Evolutionary conservation across 1,139 yeast genomes (phyloP), one percentile per base, ranked within the genome.

Genomic region (Protomyces inouyei): DNA sequence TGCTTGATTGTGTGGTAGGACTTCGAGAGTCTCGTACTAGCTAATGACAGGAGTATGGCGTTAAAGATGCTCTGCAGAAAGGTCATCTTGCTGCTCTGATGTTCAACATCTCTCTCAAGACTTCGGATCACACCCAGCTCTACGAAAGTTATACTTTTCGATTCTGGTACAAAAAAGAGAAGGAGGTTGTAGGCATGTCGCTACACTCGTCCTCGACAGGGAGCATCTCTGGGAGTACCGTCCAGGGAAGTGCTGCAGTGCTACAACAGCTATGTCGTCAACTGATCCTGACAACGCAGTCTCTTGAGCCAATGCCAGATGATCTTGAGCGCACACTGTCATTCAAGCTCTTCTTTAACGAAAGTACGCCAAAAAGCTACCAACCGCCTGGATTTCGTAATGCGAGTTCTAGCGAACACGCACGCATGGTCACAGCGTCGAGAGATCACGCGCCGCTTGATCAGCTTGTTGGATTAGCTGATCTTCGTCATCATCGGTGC

Each of bases 221-320:
- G 57, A n/a, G 18, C 21, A 25, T 23, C 12, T 23, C 55, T 45
- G 16, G 61, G 55, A 5, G 14, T 37, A 37, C 43, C 14, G 16
- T 57, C 21, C 65, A 55, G 18, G 73, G 76, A 38, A 77, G 82
- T 8, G 75, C 82, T 67, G 73, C 74, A 65, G 75, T 76, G 67
- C 74, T 80, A 8, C 82, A 80, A 66, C 80, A 77, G 60, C 69
- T 83, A 60, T 77, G 83, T 76, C 78, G 78, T 69, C 74, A 81
- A 65, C 77, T 83, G 61, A 80, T 83, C 35, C 74, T 82, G 0
- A 72, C 80, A n/a, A 82, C 85, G 0, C 86, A 83, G 71, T 74
- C 80, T 0, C 74, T 83, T 40, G 79, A 82, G 25, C 78, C 82
- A 0, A 71, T 83, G 45, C 86, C 86, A 0, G 66, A 64, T 14